Percentiles rank a stretch among this genome's conserved stretches.
Evolutionary conservation across 2,329 filamentous ascomycete species (phyloP).

Genomic region (Aspergillus japonicus): DNA sequence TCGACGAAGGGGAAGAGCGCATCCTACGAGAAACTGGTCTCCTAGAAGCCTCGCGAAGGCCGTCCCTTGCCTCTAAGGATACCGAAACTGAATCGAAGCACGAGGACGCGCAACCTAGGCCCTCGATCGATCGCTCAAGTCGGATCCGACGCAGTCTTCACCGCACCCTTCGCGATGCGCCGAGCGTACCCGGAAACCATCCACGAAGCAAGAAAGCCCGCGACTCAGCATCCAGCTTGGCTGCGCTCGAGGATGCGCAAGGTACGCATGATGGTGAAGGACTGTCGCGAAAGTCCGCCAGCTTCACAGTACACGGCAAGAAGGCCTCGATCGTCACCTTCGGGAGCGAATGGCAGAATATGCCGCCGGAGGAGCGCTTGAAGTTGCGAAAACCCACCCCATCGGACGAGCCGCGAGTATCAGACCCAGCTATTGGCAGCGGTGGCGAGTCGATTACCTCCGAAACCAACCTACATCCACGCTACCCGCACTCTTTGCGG

Average conservation of each 20-base stretch:
- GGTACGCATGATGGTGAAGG: conserved; percentile 59
- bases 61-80: conserved; percentile 42
- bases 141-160: conserved; percentile 83
- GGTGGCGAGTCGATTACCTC: conserved; percentile 30
- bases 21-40: conserved; percentile 68
- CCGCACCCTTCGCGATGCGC: conserved; percentile 78
- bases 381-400: conserved; percentile 57
- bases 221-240: conserved; percentile 64
- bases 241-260: conserved; percentile 52
- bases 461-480: conserved; percentile 25
- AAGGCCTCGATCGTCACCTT: conserved; percentile 98
- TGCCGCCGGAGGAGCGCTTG: conserved; percentile 71
- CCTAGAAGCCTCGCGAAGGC: conserved; percentile 49
- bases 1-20: conserved; percentile 67
- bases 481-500: conserved; percentile 60
- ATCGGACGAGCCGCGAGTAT: conserved; percentile 38
- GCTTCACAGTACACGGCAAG: conserved; percentile 95
- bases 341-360: conserved; percentile 80
- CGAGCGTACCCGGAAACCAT: conserved; percentile 60
- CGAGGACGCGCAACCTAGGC: conserved; percentile 37
- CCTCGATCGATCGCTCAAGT: conserved; percentile 55
- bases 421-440: conserved; percentile 31
- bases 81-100: conserved; percentile 44
- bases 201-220: conserved; percentile 75
- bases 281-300: conserved; percentile 75